Evolutionary conservation across 208 protist genomes (phyloP).

Genomic region (Leishmania martiniquensis): DNA sequence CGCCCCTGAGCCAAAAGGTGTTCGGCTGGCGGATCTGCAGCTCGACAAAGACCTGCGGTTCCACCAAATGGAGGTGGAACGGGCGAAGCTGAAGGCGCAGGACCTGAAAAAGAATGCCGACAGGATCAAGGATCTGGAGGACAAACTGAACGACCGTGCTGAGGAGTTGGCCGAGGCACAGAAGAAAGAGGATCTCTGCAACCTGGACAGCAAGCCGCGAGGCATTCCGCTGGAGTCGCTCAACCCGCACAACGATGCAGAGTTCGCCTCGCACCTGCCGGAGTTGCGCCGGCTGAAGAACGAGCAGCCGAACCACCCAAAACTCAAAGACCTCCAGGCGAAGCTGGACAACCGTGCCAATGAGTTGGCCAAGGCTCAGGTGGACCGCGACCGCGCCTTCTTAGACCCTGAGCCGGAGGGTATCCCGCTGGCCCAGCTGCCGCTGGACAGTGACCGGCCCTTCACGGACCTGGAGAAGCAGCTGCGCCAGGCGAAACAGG

Average conservation of each 20-base stretch:
- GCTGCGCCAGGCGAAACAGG: conserved; percentile 50
- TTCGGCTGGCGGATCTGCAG: conserved; percentile 63
- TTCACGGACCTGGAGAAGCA: conserved; percentile 76
- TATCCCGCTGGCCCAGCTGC: conserved; percentile 60
- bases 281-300: conserved; percentile 73
- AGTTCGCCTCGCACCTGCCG: conserved; percentile 55
- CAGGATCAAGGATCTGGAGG: conserved; percentile 62
- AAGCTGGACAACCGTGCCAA: conserved; percentile 56
- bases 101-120: conserved; percentile 55
- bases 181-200: conserved; percentile 57
- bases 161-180: conserved; percentile 62
- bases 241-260: conserved; percentile 59
- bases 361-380: conserved; percentile 55
- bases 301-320: conserved; percentile 51
- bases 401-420: conserved; percentile 71
- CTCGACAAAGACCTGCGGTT: conserved; percentile 70
- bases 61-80: conserved; percentile 71
- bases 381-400: conserved; percentile 61
- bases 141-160: conserved; percentile 63
- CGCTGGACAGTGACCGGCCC: conserved; percentile 59
- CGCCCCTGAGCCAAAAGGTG: conserved; percentile 60
- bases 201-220: conserved; percentile 53
- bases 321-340: conserved; percentile 50
- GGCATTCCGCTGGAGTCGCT: conserved; percentile 67
- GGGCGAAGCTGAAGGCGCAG: conserved; percentile 70